Percentiles rank a stretch among this genome's conserved stretches.
phyloP scores from a whole-genome alignment of 306 rosid species.

The Ceratonia siliqua region DNA sequence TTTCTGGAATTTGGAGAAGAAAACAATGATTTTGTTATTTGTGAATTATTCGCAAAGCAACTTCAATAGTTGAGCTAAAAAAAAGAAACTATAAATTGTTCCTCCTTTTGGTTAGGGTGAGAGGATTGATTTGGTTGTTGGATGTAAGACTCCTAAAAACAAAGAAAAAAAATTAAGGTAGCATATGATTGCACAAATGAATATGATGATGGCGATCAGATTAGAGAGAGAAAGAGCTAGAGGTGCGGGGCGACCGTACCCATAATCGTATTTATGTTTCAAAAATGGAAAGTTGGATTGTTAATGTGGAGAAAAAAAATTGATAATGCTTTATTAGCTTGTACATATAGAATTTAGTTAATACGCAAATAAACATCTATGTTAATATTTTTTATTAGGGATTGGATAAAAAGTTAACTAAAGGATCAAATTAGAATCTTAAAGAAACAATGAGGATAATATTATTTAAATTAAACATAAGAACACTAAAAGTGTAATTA shows the following conservation, averaged over 20 bases:
- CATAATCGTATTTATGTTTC: neutral
- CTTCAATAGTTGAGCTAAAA: neutral
- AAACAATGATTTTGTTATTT: neutral
- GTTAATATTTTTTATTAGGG: no score
- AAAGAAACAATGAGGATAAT: no score
- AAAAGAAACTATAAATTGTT: neutral
- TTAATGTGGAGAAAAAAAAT: no score
- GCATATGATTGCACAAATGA: conserved; percentile 30
- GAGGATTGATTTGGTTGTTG: neutral
- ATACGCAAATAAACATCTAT: no score
- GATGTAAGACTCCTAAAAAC: conserved; percentile 17
- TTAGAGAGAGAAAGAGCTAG: conserved; percentile 2
- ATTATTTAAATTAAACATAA: no score
- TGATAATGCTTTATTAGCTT: no score
- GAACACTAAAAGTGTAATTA: no score
- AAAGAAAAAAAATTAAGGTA: conserved; percentile 7
- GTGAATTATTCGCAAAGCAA: neutral
- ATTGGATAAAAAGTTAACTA: no score
- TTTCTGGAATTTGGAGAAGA: neutral
- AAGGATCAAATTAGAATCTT: no score
- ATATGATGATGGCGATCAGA: conserved; percentile 26
- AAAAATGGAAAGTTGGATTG: neutral
- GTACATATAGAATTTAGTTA: no score
- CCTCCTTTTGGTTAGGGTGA: neutral
- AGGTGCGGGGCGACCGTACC: conserved; percentile 8